Evolutionary conservation across 208 protist species (phyloP), one percentile per base, ranked within the genome.

Genomic region (Wallacemonas sp.): DNA sequence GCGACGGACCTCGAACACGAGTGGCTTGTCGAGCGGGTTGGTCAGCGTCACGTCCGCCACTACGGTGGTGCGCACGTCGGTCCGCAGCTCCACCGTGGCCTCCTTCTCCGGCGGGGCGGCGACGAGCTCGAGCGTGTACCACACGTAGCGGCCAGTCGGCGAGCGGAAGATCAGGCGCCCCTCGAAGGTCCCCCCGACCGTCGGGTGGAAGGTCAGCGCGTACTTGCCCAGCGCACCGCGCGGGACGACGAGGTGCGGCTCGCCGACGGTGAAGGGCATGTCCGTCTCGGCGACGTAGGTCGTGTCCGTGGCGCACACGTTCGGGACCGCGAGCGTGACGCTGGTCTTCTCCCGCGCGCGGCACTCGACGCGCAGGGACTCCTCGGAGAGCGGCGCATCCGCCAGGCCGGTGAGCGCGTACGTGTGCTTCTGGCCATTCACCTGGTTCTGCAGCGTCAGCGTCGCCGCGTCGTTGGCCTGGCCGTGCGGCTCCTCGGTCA

Each of bases 361-460:
- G 76, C 93, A 98, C 45, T 95, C 72, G 11, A 98, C 38, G 8
- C 65, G 57, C 46, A 98, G 14, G 29, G 68, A 75, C 48, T 91
- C 87, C 77, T 98, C 96, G 20, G 83, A 94, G 22, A 98, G 75
- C 18, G 96, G 96, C 28, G 94, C 79, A 46, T 94, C 89, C 5
- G 86, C 91, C 41, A 89, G 81, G 41, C 92, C 94, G 33, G 78
- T 44, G 8, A 98, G 82, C 23, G 76, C 71, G 79, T 97, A 98
- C 12, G 81, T 86, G 71, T 88, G 85, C 67, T 86, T 84, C 72
- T 98, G 91, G 16, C 81, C 82, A 1, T 93, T 97, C 18, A 72
- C 67, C 26, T 70, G 70, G 79, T 98, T 98, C 46, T 79, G 62
- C 25, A 98, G 74, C n/a, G 83, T 74, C 3, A 98, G 77, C 63